Base-by-base conservation (phyloP, 768 basidiomycete species). In the Collybia nuda region DNA sequence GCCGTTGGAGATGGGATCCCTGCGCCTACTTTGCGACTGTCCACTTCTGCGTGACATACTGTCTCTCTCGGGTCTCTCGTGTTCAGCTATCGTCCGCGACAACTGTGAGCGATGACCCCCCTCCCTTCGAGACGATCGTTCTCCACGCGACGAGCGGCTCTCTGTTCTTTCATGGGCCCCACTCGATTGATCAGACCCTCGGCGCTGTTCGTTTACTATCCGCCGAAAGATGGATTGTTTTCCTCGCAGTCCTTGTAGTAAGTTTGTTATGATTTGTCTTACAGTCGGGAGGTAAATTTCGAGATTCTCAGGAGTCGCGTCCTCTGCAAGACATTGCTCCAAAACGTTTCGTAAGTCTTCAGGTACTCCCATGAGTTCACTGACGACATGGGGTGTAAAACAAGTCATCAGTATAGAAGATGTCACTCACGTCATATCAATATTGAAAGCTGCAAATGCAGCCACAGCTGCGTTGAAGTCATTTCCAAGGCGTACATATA, bases 401-500 rank as follows among this genome's bases (percentile, higher is more conserved):
- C 24, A 19, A 24, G 7, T 38, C 47, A 9, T 40, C 48, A 32
- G 39, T 11, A 3, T 36, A 54, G 46, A 22, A 56, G 55, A 40
- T 45, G 2, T 38, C 28, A 80, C 92, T 67, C 68, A 98, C 96
- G 78, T 75, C 89, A 98, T 98, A 53, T 89, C 84, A 51, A 99
- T 95, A 54, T 86, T 84, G 57, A 86, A 93, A 11, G 79, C 74
- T 2, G 80, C 79, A 65, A 99, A 99, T 1, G 94, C 93, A 47
- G 87, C 82, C 35, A 95, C 91, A 8, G 94, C 94, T 14, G 84
- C 81, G 63, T 98, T 98, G 76, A 99, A 98, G 64, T 97, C 95
- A 68, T 98, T 98, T 19, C 97, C 97, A 19, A 99, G 77, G 48
- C 85, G 83, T 47, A 99, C 97, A 68, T 99, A 99, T 47, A 97